Percentiles rank a stretch among this genome's conserved stretches.
phyloP scores from a whole-genome alignment of 2,329 filamentous ascomycete genomes.

The Paraphoma sp. region DNA sequence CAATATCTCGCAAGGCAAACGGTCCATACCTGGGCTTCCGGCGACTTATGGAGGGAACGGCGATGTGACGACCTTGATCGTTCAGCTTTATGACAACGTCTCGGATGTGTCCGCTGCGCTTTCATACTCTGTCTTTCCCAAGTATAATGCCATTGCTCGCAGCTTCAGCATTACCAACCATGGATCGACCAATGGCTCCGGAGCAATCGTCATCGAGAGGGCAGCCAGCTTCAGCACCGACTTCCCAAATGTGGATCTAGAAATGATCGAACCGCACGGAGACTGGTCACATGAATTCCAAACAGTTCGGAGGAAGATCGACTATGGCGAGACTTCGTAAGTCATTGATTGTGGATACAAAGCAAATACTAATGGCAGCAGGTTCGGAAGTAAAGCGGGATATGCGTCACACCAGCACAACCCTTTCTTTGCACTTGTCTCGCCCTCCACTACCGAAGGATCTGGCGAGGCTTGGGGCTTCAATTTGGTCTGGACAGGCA shows the following conservation, averaged over 20 bases:
- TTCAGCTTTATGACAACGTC: conserved; percentile 65
- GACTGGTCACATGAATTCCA: conserved; percentile 69
- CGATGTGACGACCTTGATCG: conserved; percentile 65
- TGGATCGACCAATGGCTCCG: conserved; percentile 51
- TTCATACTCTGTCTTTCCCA: conserved; percentile 69
- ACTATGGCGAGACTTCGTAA: conserved; percentile 57
- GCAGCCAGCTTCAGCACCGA: conserved; percentile 69
- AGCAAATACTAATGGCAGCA: conserved; percentile 30
- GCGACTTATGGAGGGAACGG: conserved; percentile 63
- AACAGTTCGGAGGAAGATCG: conserved; percentile 61
- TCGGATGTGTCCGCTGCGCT: conserved; percentile 65
- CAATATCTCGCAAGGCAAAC: conserved; percentile 63
- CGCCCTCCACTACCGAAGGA: conserved; percentile 65
- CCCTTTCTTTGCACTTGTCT: conserved; percentile 66
- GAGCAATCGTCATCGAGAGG: conserved; percentile 61
- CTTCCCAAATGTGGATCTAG: conserved; percentile 64
- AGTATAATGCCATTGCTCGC: conserved; percentile 66
- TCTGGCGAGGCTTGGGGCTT: conserved; percentile 70
- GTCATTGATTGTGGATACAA: not conserved
- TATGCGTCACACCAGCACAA: conserved; percentile 71
- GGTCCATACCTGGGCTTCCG: conserved; percentile 62
- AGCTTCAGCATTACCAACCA: conserved; percentile 67
- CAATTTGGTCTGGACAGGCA: conserved; percentile 69
- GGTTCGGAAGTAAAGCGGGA: conserved; percentile 67
- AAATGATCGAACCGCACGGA: conserved; percentile 67